Evolutionary conservation across 2,329 filamentous ascomycete species (phyloP).

Genomic region (Monosporascus sp.): DNA sequence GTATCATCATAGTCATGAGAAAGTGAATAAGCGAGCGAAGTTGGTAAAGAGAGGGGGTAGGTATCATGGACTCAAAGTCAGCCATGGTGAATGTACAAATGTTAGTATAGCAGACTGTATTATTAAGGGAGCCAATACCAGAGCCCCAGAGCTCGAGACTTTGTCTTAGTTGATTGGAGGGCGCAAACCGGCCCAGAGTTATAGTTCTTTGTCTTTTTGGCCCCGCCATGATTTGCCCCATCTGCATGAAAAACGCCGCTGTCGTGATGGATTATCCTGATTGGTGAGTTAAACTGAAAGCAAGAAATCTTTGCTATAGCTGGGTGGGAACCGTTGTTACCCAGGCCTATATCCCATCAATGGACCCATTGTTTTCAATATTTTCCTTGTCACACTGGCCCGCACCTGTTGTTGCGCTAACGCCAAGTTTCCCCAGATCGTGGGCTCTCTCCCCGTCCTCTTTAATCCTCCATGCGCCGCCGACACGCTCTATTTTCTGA

Average conservation of each 20-base stretch:
- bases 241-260: not conserved
- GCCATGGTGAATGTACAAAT: too few relatives aligned
- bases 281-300: not conserved
- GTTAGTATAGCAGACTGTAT: too few relatives aligned
- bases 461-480: not conserved
- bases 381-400: not conserved
- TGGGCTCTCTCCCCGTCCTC: not conserved
- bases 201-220: not conserved
- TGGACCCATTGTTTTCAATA: not conserved
- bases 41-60: too few relatives aligned
- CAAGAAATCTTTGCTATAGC: not conserved
- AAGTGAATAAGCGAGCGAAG: too few relatives aligned
- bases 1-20: too few relatives aligned
- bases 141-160: not conserved
- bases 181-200: not conserved
- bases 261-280: not conserved
- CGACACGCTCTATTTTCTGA: not conserved
- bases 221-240: not conserved
- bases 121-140: too few relatives aligned
- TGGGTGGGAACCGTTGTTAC: not conserved
- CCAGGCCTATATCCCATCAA: not conserved
- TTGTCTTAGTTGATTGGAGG: not conserved
- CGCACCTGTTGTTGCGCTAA: not conserved
- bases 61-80: too few relatives aligned
- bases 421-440: not conserved